Evolutionary conservation across 495 filamentous ascomycete species (phyloP).

Genomic region (Physcia stellaris): DNA sequence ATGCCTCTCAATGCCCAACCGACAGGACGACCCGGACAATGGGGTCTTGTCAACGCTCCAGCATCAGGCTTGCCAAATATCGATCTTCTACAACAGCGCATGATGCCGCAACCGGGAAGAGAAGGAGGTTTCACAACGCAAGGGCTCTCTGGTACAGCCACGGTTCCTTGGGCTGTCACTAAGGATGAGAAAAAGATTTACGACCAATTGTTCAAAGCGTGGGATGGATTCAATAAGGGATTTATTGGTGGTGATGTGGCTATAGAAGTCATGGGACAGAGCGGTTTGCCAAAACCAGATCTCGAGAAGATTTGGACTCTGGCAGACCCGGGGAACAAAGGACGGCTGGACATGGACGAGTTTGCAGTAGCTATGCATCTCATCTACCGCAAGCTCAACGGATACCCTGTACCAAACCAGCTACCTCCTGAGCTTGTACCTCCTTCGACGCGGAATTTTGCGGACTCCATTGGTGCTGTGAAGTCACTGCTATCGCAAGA

Average conservation of each 20-base stretch:
- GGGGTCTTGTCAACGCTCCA: conserved; percentile 94
- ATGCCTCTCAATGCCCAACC: conserved; percentile 67
- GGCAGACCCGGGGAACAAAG: conserved; percentile 84
- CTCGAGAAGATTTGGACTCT: conserved; percentile 92
- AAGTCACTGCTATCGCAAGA: conserved; percentile 87
- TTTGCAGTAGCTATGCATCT: conserved; percentile 99
- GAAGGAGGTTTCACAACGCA: conserved; percentile 84
- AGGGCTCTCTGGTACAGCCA: conserved; percentile 83
- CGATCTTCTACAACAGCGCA: conserved; percentile 81
- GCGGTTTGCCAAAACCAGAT: conserved; percentile 78
- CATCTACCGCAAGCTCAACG: conserved; percentile 93
- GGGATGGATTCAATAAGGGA: conserved; percentile 92
- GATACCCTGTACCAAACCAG: conserved; percentile 84
- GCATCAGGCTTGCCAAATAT: conserved; percentile 84
- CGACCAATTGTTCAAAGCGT: conserved; percentile 87
- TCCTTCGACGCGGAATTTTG: conserved; percentile 88
- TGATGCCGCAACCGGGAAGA: conserved; percentile 95
- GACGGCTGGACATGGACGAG: conserved; percentile 90
- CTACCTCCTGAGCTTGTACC: conserved; percentile 90
- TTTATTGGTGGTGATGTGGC: conserved; percentile 87
- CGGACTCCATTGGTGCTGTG: conserved; percentile 80
- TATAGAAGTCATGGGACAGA: conserved; percentile 96
- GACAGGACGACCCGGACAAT: conserved; percentile 92
- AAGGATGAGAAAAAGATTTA: conserved; percentile 98
- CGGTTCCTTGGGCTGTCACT: conserved; percentile 95